Percentiles rank a stretch among this genome's conserved stretches.
These are phyloP conservation scores for Comarum palustre DNA, from an alignment of 306 rosid species.

Conservation along the genomic window DNA sequence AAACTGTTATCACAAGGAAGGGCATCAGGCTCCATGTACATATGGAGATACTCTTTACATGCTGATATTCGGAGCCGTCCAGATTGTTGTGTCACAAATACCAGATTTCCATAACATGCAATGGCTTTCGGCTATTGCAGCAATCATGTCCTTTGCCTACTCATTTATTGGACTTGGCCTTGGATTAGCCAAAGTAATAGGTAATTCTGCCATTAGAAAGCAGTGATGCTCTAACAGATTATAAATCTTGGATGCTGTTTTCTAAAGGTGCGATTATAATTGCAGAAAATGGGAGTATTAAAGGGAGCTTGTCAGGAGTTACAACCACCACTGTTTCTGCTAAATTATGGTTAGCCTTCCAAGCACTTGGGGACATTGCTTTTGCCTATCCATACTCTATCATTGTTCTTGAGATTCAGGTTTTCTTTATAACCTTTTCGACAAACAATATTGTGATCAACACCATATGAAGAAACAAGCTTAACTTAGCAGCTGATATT, in stretches of 20 bases:
- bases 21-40: conserved; percentile 61
- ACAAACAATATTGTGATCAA: not conserved
- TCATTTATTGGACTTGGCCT: conserved; percentile 69
- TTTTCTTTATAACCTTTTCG: conserved; percentile 14
- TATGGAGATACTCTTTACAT: conserved; percentile 50
- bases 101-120: conserved; percentile 72
- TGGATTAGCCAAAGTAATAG: conserved; percentile 57
- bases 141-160: conserved; percentile 73
- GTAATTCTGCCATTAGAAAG: conserved; percentile 31
- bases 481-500: conserved; percentile 9
- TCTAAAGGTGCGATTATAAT: conserved; percentile 5
- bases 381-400: conserved; percentile 79
- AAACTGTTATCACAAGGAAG: conserved; percentile 77
- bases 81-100: conserved; percentile 68
- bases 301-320: conserved; percentile 71
- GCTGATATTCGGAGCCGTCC: conserved; percentile 69
- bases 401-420: conserved; percentile 80
- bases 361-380: conserved; percentile 84
- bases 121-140: conserved; percentile 73
- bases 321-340: conserved; percentile 47
- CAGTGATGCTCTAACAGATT: not conserved
- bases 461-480: not conserved
- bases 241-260: not conserved
- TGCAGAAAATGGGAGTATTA: conserved; percentile 67
- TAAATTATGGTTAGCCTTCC: conserved; percentile 63